Conservation (phyloP, 768 basidiomycete genomes). For the Pleurotus giganteus region DNA sequence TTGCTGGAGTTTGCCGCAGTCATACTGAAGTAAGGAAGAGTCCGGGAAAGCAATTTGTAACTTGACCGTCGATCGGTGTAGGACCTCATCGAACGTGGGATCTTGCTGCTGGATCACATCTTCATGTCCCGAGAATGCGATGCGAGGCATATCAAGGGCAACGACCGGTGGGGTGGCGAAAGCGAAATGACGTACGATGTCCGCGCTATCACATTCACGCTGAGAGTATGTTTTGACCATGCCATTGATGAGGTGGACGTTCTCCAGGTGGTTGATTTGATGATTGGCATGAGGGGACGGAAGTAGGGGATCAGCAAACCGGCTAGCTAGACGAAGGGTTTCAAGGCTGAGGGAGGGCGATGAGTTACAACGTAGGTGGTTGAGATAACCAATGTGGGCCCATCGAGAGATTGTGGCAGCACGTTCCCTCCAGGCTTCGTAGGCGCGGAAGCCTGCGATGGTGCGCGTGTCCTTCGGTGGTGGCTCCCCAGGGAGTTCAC, state of each 20-base stretch:
- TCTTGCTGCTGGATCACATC: constrained; percentile 27
- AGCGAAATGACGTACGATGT: constrained; percentile 65
- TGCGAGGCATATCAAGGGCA: constrained; percentile 66
- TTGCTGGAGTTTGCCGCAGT: constrained; percentile 93
- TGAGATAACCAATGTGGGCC: constrained; percentile 71
- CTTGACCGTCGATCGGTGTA: constrained; percentile 78
- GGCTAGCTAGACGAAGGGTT: constrained; percentile 35
- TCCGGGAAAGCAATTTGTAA: constrained; percentile 94
- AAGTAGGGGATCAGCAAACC: constrained; percentile 44
- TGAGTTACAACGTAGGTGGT: constrained; percentile 62
- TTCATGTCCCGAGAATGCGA: constrained; percentile 51
- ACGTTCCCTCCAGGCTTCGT: constrained; percentile 47
- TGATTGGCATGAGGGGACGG: constrained; percentile 47
- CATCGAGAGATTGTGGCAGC: constrained; percentile 57
- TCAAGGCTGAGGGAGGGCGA: constrained; percentile 49
- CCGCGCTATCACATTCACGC: constrained; percentile 54
- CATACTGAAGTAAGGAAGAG: constrained; percentile 85
- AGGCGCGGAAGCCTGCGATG: constrained; percentile 65
- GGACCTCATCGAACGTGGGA: constrained; percentile 56
- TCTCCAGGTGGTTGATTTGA: constrained; percentile 40
- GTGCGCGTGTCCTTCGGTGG: constrained; percentile 77
- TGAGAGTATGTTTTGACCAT: constrained; percentile 63
- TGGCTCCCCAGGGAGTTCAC: constrained; percentile 55
- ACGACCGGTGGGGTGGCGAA: constrained; percentile 81
- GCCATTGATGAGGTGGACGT: constrained; percentile 35